Evolutionary conservation across 768 basidiomycete genomes (phyloP), one percentile per base, ranked within the genome.

Genomic region (Boletus subparvulus): DNA sequence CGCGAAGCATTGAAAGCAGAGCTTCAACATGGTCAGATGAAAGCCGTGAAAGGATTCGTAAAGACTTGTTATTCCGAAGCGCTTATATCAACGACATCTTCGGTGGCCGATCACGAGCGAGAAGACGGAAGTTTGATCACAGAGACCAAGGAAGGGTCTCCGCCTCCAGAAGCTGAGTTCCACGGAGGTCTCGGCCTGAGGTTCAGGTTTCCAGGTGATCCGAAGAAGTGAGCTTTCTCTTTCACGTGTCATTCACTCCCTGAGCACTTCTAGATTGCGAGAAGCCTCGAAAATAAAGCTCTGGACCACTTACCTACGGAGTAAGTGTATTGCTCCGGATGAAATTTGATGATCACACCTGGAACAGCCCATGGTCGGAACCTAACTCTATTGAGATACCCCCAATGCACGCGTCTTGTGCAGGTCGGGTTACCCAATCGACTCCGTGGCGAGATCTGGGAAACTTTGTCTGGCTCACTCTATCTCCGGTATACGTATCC

Each of bases 361-460:
- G 24, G 30, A 43, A 48, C 9, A 97, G 92, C 82, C 4, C 94
- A 98, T 65, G 97, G 97, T 21, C 87, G 97, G 26, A 94, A 94
- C 67, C 79, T 98, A n/a, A 95, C 97, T 0, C 82, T 98, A 28
- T 78, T 98, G 19, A 90, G 96, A 33, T 99, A 98, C 72, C 96
- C 97, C 0, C 90, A 95, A 71, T 94, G 93, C 67, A 97, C 95
- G 41, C 88, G 97, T n/a, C 83, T 99, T 28, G 88, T 98, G 2
- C 96, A 97, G 74, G 96, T 98, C 51, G 97, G 97, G 46, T 80
- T 99, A 4, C 97, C 97, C 3, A 97, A 95, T 64, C 80, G 94
- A 17, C 79, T 99, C 10, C 84, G 97, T 24, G 97, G 97, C 14
- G 97, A 98, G 71, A 88, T 98, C 77, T 99, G 97, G 97, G 97